phyloP scores from a whole-genome alignment of 75 land plant species.

The Isoetes taiwanensis region DNA sequence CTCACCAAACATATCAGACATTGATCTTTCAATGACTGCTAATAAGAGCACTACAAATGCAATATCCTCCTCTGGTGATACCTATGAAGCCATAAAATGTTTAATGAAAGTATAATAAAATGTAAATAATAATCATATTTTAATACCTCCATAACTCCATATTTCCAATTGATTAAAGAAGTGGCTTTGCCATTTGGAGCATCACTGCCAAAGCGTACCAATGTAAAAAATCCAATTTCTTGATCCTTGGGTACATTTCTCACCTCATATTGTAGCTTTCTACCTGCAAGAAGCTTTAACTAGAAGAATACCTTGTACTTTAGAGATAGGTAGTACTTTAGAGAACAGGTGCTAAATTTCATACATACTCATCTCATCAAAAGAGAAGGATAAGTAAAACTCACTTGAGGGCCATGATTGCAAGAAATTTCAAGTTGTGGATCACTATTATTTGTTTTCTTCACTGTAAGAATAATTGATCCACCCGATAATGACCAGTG shows the following conservation, averaged over 20 bases:
- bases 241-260: constrained; percentile 15
- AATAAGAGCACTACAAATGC: constrained; percentile 52
- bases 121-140: background rate
- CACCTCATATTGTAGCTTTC: constrained; percentile 53
- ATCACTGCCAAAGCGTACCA: constrained; percentile 49
- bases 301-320: too few species aligned
- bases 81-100: background rate
- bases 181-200: constrained; percentile 71
- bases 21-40: constrained; percentile 38
- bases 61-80: constrained; percentile 65
- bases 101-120: background rate
- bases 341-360: too few species aligned
- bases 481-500: too few species aligned
- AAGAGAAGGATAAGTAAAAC: too few species aligned
- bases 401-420: too few species aligned
- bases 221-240: constrained; percentile 73
- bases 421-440: too few species aligned
- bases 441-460: too few species aligned
- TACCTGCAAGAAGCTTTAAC: constrained; percentile 51
- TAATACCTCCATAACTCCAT: constrained; percentile 53
- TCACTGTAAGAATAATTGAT: too few species aligned
- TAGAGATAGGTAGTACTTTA: too few species aligned
- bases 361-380: too few species aligned
- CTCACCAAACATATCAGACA: constrained; percentile 46
- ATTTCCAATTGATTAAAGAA: constrained; percentile 74